These are phyloP conservation scores for Persicaria maculosa DNA, from an alignment of 148 eudicot species.

Conservation along the genomic window DNA sequence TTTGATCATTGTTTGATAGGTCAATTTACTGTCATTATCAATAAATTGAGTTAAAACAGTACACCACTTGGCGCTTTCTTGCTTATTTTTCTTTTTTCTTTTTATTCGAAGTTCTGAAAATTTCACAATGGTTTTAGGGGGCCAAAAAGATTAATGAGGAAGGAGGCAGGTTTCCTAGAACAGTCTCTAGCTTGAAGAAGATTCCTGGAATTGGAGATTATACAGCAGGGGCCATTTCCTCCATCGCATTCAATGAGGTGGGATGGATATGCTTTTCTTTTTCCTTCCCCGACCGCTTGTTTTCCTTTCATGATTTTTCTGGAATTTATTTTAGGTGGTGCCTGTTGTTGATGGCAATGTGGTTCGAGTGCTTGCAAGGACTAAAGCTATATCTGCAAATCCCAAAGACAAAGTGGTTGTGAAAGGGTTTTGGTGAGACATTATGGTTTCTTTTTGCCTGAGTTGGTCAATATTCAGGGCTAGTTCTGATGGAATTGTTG, in stretches of 20 bases:
- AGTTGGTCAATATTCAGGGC: neutral
- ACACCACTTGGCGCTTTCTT: neutral
- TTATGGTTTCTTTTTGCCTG: neutral
- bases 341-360: slow-evolving; percentile 98
- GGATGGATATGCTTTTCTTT: slow-evolving; percentile 9
- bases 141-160: slow-evolving; percentile 68
- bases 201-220: slow-evolving; percentile 89
- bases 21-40: neutral
- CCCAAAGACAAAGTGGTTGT: slow-evolving; percentile 62
- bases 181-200: slow-evolving; percentile 49
- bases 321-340: slow-evolving; percentile 45
- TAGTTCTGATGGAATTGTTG: neutral
- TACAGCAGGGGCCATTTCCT: slow-evolving; percentile 95
- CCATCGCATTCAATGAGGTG: slow-evolving; percentile 88
- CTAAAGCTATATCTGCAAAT: slow-evolving; percentile 78
- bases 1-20: neutral
- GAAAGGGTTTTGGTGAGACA: slow-evolving; percentile 63
- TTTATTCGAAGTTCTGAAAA: slow-evolving; percentile 10
- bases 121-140: slow-evolving; percentile 38
- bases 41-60: neutral
- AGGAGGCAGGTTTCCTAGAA: slow-evolving; percentile 67
- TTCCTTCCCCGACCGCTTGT: neutral
- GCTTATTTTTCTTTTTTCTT: neutral
- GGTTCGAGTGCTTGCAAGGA: slow-evolving; percentile 76
- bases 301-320: slow-evolving; percentile 11